Evolutionary conservation across 768 basidiomycete genomes (phyloP).

Genomic region (Holtermanniella nyarrowii): DNA sequence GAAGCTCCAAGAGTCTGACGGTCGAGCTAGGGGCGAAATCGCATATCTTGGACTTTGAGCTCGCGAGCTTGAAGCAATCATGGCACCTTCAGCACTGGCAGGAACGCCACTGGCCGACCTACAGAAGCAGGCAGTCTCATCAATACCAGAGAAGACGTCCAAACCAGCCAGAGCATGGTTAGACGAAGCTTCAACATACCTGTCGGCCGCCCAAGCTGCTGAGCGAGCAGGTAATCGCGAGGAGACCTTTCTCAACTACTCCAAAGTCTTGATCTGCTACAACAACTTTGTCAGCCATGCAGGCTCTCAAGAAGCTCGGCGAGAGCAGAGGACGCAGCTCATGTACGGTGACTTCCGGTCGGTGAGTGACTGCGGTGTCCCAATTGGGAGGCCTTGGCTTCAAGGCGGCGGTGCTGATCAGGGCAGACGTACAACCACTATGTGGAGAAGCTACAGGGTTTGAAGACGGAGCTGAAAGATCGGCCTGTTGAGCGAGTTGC

Average conservation of each 20-base stretch:
- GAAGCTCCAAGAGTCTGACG: too few relatives aligned
- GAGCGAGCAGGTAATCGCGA: constrained; percentile 25
- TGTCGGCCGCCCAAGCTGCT: constrained; percentile 23
- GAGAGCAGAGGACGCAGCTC: constrained; percentile 3
- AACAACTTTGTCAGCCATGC: constrained; percentile 18
- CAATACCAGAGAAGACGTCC: neutral
- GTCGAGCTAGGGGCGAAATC: too few relatives aligned
- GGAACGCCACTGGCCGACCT: neutral
- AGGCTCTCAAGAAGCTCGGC: constrained; percentile 11
- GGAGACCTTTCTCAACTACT: constrained; percentile 31
- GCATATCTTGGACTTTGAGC: too few relatives aligned
- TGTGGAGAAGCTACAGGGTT: constrained; percentile 43
- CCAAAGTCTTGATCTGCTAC: constrained; percentile 19
- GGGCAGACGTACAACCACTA: constrained; percentile 31
- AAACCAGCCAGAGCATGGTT: constrained; percentile 27
- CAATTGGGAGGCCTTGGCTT: neutral
- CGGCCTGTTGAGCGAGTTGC: constrained; percentile 41
- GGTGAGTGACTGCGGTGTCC: neutral
- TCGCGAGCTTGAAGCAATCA: too few relatives aligned
- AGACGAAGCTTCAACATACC: constrained; percentile 19
- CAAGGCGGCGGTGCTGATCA: neutral
- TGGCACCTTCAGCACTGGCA: too few relatives aligned
- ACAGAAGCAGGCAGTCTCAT: neutral
- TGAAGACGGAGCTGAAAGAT: constrained; percentile 47
- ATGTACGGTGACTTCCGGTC: neutral